Evolutionary conservation across 1,139 yeast species (phyloP).

Genomic region (Kodamaea fungicola): DNA sequence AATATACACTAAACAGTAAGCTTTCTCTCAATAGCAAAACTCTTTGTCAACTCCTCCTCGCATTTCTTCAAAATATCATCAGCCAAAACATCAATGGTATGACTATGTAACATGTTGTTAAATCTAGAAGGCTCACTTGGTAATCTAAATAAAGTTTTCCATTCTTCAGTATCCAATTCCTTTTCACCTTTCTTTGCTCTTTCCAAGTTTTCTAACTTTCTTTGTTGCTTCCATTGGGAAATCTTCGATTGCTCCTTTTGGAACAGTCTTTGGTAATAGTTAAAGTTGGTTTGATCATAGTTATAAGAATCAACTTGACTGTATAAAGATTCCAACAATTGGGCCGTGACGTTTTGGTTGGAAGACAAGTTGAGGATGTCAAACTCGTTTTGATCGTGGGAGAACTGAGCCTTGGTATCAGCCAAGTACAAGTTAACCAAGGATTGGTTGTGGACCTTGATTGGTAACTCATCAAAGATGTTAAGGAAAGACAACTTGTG

Average conservation of each 20-base stretch:
- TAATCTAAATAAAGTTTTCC: constrained; percentile 64
- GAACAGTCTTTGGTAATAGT: constrained; percentile 76
- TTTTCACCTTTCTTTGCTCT: constrained; percentile 58
- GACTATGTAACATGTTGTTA: constrained; percentile 67
- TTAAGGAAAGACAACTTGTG: constrained; percentile 64
- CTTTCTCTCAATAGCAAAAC: constrained; percentile 55
- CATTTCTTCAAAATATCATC: constrained; percentile 64
- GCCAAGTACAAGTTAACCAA: constrained; percentile 42
- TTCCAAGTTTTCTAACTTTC: constrained; percentile 64
- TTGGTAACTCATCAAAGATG: constrained; percentile 70
- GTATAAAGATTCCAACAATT: constrained; percentile 63
- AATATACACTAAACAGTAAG: constrained; percentile 17
- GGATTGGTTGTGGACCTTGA: constrained; percentile 56
- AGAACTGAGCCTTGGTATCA: constrained; percentile 27
- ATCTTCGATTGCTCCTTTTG: constrained; percentile 70
- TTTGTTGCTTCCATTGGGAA: constrained; percentile 66
- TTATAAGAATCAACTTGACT: constrained; percentile 76
- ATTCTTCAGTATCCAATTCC: constrained; percentile 57
- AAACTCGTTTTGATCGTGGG: constrained; percentile 25
- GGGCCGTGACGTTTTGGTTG: constrained; percentile 44
- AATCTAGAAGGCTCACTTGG: constrained; percentile 77
- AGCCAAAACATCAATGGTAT: constrained; percentile 68
- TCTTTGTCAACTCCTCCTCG: constrained; percentile 59
- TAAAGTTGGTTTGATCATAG: constrained; percentile 79
- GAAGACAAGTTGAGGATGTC: constrained; percentile 43